These are phyloP conservation scores for Oryza meridionalis DNA, from an alignment of 176 grass and related monocot species.

Conservation along the genomic window DNA sequence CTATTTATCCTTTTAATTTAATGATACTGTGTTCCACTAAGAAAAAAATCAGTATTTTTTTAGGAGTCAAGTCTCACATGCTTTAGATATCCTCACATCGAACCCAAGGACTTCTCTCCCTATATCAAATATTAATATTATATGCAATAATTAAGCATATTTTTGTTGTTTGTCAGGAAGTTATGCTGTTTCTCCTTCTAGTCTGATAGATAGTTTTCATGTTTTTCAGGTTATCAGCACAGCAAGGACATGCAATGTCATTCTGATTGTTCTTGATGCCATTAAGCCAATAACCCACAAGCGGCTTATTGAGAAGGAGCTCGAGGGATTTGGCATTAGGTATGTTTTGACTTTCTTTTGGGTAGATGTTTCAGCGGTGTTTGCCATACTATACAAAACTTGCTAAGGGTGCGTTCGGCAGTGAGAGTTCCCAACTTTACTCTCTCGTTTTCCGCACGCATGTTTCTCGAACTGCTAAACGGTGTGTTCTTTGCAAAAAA, in stretches of 20 bases:
- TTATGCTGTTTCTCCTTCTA: neutral
- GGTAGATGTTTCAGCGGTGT: neutral
- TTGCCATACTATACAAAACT: neutral
- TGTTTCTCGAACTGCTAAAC: too few relatives aligned
- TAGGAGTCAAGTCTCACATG: neutral
- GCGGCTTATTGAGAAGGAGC: slow-evolving; percentile 95
- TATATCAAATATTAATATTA: slow-evolving; percentile 10
- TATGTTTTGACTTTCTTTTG: slow-evolving; percentile 32
- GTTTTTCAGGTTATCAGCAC: slow-evolving; percentile 94
- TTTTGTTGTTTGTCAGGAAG: neutral
- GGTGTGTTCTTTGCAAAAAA: too few relatives aligned
- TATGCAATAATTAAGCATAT: neutral
- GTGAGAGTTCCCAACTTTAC: too few relatives aligned
- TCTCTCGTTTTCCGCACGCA: too few relatives aligned
- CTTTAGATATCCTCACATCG: neutral
- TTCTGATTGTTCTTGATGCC: slow-evolving; percentile 95
- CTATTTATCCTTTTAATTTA: slow-evolving; percentile 17
- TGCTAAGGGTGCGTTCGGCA: neutral
- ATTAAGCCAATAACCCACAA: slow-evolving; percentile 99
- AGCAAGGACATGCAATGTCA: slow-evolving; percentile 97
- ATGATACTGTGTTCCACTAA: neutral
- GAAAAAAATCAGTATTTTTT: neutral
- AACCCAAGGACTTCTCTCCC: neutral
- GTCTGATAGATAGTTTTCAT: neutral
- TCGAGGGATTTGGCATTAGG: slow-evolving; percentile 98